Conservation (phyloP, 257 asterid genomes). For the Gynochthodes officinalis region DNA sequence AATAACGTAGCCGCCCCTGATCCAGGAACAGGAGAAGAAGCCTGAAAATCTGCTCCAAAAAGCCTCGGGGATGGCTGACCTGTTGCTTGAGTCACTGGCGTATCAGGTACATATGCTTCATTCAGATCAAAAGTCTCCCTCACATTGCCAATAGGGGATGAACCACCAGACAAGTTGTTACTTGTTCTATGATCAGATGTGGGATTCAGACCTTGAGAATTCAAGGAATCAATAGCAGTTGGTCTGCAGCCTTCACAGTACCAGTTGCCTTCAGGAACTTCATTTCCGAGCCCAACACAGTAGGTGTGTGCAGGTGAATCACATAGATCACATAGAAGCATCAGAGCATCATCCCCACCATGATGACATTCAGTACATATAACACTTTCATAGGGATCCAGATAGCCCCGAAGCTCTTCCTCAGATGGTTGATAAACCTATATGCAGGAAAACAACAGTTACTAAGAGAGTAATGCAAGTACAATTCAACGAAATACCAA, state of each 20-base stretch:
- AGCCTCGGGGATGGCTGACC: constrained; percentile 45
- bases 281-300: constrained; percentile 79
- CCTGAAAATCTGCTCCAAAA: constrained; percentile 45
- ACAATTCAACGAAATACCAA: neutral
- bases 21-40: constrained; percentile 49
- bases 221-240: constrained; percentile 53
- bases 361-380: constrained; percentile 69
- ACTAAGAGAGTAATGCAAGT: neutral
- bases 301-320: constrained; percentile 90
- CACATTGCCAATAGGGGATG: constrained; percentile 43
- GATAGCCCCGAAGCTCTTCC: constrained; percentile 80
- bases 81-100: constrained; percentile 47
- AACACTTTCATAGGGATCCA: constrained; percentile 75
- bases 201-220: constrained; percentile 38
- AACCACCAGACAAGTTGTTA: constrained; percentile 35
- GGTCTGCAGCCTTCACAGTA: constrained; percentile 93
- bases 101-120: constrained; percentile 73
- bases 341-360: constrained; percentile 84
- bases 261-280: constrained; percentile 98
- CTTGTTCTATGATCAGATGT: constrained; percentile 42
- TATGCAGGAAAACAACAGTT: neutral
- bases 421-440: constrained; percentile 97
- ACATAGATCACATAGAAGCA: constrained; percentile 90
- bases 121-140: constrained; percentile 71
- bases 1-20: constrained; percentile 53